A percentile compares a stretch with the other conserved stretches of the same genome.
These are phyloP conservation scores for Blepharisma undulans DNA, from an alignment of 169 alveolate species.

Conservation along the genomic window DNA sequence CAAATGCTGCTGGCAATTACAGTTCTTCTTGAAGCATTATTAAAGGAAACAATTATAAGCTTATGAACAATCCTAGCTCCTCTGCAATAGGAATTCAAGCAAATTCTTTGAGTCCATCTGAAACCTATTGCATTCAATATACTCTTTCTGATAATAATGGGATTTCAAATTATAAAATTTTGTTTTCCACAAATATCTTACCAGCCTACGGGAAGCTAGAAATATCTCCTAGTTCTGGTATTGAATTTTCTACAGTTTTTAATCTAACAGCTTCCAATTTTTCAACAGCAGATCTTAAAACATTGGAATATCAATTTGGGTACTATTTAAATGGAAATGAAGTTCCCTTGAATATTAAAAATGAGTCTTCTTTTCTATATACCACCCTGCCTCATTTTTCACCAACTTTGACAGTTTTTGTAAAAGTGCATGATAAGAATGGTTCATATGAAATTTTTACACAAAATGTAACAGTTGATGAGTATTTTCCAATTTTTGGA, in stretches of 20 bases:
- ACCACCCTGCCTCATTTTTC: not conserved
- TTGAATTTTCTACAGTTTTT: not conserved
- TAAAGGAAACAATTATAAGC: not conserved
- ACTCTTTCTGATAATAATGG: not conserved
- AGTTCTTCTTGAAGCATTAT: not conserved
- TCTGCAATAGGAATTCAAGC: not conserved
- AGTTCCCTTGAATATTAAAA: not conserved
- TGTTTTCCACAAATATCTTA: not conserved
- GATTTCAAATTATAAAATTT: not conserved
- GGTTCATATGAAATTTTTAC: not conserved
- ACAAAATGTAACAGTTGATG: not conserved
- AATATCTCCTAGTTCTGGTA: not conserved
- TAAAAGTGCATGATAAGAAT: not conserved
- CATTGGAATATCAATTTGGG: slow-evolving; percentile 23
- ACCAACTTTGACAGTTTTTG: not conserved
- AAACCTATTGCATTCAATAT: not conserved
- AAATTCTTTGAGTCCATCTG: not conserved
- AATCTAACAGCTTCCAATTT: not conserved
- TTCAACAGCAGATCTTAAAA: not conserved
- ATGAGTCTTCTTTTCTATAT: slow-evolving; percentile 22
- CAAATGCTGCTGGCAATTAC: not conserved
- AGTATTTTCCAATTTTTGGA: not conserved
- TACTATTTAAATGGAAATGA: not conserved
- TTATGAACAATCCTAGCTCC: not conserved
- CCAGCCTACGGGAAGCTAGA: not conserved